phyloP scores from a whole-genome alignment of 2,329 filamentous ascomycete genomes.

The Rhinocladiella mackenziei region DNA sequence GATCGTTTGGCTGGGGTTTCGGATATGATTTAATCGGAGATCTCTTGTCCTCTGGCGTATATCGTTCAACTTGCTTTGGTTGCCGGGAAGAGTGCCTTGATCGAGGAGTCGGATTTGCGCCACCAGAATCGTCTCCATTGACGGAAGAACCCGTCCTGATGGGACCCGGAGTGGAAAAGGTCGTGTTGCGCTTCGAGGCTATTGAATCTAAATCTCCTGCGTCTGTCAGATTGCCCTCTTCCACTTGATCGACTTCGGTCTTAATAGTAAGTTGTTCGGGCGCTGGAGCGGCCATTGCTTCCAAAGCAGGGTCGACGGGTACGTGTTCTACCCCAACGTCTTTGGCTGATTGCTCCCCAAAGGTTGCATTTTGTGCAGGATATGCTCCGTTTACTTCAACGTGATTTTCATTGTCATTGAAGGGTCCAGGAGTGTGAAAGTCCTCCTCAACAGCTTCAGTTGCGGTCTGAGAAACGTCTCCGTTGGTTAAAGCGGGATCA shows the following conservation, averaged over 20 bases:
- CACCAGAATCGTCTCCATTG: constrained; percentile 28
- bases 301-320: constrained; percentile 18
- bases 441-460: constrained; percentile 18
- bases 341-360: not conserved
- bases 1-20: constrained; percentile 12
- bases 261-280: constrained; percentile 5
- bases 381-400: not conserved
- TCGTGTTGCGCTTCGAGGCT: constrained; percentile 2
- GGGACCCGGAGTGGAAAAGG: constrained; percentile 12
- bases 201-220: not conserved
- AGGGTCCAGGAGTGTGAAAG: constrained; percentile 25
- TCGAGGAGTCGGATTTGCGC: constrained; percentile 36
- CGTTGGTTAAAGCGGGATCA: constrained; percentile 24
- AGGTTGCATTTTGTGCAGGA: not conserved
- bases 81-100: constrained; percentile 46
- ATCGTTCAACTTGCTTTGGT: constrained; percentile 40
- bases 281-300: constrained; percentile 1
- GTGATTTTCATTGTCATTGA: constrained; percentile 28
- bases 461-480: constrained; percentile 2
- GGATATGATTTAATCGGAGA: constrained; percentile 18
- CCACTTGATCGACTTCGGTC: constrained; percentile 2
- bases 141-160: constrained; percentile 8
- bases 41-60: constrained; percentile 35
- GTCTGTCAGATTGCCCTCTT: not conserved
- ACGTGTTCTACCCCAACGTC: not conserved